Conservation (phyloP, 1,139 yeast genomes). For the Kodamaea fungicola region DNA sequence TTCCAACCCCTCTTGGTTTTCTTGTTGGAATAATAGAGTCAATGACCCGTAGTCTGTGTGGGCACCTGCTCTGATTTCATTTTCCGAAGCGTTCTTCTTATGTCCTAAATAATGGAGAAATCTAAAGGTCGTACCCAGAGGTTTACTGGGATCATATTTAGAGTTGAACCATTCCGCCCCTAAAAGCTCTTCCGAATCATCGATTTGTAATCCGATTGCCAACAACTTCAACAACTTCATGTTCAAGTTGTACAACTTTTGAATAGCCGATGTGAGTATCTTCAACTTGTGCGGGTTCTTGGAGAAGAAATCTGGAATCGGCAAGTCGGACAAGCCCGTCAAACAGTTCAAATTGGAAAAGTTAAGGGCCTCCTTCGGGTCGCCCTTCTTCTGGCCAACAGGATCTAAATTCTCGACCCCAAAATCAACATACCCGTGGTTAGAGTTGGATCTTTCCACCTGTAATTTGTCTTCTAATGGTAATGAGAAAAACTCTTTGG, state of each 20-base stretch:
- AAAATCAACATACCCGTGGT: conserved; percentile 61
- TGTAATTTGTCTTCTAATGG: conserved; percentile 48
- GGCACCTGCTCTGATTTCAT: conserved; percentile 75
- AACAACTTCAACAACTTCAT: conserved; percentile 44
- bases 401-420: conserved; percentile 62
- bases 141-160: conserved; percentile 47
- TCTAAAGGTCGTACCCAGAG: conserved; percentile 63
- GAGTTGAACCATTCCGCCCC: conserved; percentile 58
- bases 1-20: conserved; percentile 73
- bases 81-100: conserved; percentile 46
- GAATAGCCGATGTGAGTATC: conserved; percentile 28
- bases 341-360: conserved; percentile 38
- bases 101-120: conserved; percentile 69
- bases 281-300: conserved; percentile 28
- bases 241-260: conserved; percentile 44
- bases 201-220: conserved; percentile 59
- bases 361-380: conserved; percentile 61
- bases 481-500: conserved; percentile 54
- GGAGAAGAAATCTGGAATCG: conserved; percentile 44
- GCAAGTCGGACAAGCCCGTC: conserved; percentile 31
- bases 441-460: conserved; percentile 46
- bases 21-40: conserved; percentile 66
- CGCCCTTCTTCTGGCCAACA: conserved; percentile 46
- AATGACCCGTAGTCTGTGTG: conserved; percentile 80
- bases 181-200: conserved; percentile 28